phyloP scores from a whole-genome alignment of 768 basidiomycete genomes.

The Boletus vinaceobasis region DNA sequence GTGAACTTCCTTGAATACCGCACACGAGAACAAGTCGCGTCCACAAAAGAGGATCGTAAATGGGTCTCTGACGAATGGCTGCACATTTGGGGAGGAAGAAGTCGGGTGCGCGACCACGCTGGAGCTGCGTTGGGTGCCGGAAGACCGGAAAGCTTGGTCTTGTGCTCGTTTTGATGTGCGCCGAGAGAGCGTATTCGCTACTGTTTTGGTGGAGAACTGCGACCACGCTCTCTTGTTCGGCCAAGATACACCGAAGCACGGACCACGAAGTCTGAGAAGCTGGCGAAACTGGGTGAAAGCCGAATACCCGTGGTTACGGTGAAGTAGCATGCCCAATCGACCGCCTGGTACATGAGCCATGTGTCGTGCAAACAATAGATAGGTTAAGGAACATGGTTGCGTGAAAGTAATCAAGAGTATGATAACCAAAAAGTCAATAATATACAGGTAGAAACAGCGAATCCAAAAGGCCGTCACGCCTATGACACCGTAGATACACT shows the following conservation, averaged over 20 bases:
- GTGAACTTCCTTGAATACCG: conserved; percentile 62
- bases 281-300: neutral
- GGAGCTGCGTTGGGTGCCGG: neutral
- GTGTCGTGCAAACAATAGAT: neutral
- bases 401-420: conserved; percentile 9
- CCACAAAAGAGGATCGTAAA: conserved; percentile 87
- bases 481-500: conserved; percentile 19
- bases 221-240: neutral
- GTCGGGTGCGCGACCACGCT: neutral
- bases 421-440: conserved; percentile 5
- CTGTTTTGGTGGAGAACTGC: neutral
- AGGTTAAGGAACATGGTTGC: neutral
- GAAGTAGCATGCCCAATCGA: conserved; percentile 5
- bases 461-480: conserved; percentile 3
- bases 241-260: neutral
- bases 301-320: neutral
- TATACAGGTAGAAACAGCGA: conserved; percentile 7
- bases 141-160: neutral
- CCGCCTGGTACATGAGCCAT: too few species aligned
- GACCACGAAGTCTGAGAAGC: neutral
- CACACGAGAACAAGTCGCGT: conserved; percentile 83
- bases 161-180: neutral
- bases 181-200: neutral
- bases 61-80: conserved; percentile 22
- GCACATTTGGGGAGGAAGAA: neutral